Percentiles rank a stretch among this genome's conserved stretches.
These are phyloP conservation scores for Cucurbitaria berberidis DNA, from an alignment of 2,329 filamentous ascomycete genomes.

Conservation along the genomic window DNA sequence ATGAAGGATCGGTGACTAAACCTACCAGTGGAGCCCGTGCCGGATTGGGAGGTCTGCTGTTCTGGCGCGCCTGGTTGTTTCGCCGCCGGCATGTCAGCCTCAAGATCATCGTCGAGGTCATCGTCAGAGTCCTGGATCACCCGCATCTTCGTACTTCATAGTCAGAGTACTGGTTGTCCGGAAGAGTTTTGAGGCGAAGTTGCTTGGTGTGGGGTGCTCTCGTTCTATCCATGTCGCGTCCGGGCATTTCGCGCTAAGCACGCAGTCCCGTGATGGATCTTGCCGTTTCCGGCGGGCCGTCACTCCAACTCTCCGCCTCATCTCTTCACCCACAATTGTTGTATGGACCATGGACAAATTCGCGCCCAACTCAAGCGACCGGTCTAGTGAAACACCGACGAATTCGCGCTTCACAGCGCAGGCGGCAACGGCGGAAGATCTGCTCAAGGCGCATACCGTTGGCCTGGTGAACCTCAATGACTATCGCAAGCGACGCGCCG, in stretches of 20 bases:
- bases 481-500: conserved; percentile 93
- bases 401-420: conserved; percentile 74
- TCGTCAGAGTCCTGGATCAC: conserved; percentile 49
- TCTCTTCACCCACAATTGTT: background rate
- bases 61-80: conserved; percentile 23
- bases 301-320: background rate
- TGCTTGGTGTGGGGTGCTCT: conserved; percentile 1
- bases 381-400: conserved; percentile 36
- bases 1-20: background rate
- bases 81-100: conserved; percentile 12
- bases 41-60: conserved; percentile 14
- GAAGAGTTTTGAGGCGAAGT: background rate
- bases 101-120: conserved; percentile 42
- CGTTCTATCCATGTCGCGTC: conserved; percentile 13
- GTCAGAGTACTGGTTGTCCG: background rate
- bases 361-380: conserved; percentile 22
- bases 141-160: conserved; percentile 26
- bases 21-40: conserved; percentile 42
- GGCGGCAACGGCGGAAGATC: conserved; percentile 77
- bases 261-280: conserved; percentile 25
- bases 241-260: too few species aligned
- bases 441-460: conserved; percentile 84
- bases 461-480: conserved; percentile 91
- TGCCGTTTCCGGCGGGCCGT: conserved; percentile 13
- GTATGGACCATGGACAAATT: conserved; percentile 39